Conservation (phyloP, 2,329 filamentous ascomycete genomes). For the Niveomyces coronatus region DNA sequence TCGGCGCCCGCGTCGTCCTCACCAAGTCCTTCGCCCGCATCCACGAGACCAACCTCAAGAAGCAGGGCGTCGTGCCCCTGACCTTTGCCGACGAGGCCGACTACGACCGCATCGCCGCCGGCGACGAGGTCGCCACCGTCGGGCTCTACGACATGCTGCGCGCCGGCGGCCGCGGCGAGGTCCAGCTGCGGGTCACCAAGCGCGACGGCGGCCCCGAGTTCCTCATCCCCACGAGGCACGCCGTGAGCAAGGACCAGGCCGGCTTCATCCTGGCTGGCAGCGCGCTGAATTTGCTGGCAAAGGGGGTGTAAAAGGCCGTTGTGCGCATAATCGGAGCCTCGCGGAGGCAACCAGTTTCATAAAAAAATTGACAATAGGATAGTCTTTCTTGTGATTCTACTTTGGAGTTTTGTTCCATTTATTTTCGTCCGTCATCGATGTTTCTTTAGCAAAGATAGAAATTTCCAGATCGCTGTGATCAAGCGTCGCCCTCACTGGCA, state of each 20-base stretch:
- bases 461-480: too few species aligned
- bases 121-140: slow-evolving; percentile 73
- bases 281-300: slow-evolving; percentile 81
- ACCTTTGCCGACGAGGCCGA: slow-evolving; percentile 83
- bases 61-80: slow-evolving; percentile 91
- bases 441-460: too few species aligned
- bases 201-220: slow-evolving; percentile 51
- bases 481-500: too few species aligned
- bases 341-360: too few species aligned
- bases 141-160: slow-evolving; percentile 75
- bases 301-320: slow-evolving; percentile 26
- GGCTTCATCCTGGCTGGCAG: slow-evolving; percentile 88
- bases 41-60: slow-evolving; percentile 93
- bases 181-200: slow-evolving; percentile 55
- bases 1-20: slow-evolving; percentile 74
- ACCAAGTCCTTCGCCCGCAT: slow-evolving; percentile 85
- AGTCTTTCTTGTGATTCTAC: too few species aligned
- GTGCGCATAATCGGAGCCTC: too few species aligned
- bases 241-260: slow-evolving; percentile 81
- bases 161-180: slow-evolving; percentile 66
- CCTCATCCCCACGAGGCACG: slow-evolving; percentile 71
- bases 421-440: too few species aligned
- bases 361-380: too few species aligned
- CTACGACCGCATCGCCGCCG: slow-evolving; percentile 73
- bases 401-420: too few species aligned